phyloP scores from a whole-genome alignment of 139 green algal species.

The Zygnema cylindricum region DNA sequence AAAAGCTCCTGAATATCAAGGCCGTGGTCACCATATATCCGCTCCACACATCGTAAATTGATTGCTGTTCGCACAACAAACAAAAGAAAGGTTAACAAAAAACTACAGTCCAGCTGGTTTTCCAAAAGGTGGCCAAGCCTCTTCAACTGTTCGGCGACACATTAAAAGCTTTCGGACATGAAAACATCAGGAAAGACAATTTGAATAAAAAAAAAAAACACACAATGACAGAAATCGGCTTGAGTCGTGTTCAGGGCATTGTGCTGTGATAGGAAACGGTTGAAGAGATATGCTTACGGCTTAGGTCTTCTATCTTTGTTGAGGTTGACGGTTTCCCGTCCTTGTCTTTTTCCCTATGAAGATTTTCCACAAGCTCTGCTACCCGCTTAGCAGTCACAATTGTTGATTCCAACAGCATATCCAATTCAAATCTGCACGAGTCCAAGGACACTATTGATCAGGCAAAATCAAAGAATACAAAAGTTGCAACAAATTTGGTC shows the following conservation, averaged over 20 bases:
- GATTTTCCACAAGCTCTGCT: constrained; percentile 68
- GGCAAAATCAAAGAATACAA: too few species aligned
- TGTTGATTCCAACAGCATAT: constrained; percentile 93
- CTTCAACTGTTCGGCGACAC: too few species aligned
- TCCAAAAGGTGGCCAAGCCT: too few species aligned
- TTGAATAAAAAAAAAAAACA: neutral
- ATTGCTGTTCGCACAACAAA: too few species aligned
- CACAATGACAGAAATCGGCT: constrained; percentile 5
- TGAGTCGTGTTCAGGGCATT: neutral
- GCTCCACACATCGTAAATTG: constrained; percentile 73
- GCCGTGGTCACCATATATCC: constrained; percentile 83
- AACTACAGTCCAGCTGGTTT: too few species aligned
- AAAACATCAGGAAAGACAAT: too few species aligned
- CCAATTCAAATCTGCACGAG: constrained; percentile 86
- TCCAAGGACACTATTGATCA: too few species aligned
- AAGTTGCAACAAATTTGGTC: too few species aligned
- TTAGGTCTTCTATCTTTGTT: neutral
- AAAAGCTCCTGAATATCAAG: constrained; percentile 81
- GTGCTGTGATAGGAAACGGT: neutral
- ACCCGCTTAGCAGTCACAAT: constrained; percentile 49
- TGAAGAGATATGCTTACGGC: constrained; percentile 12
- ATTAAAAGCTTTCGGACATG: too few species aligned
- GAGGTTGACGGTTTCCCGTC: neutral
- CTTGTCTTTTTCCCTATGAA: constrained; percentile 53
- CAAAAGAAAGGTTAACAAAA: too few species aligned